Base-by-base conservation (phyloP, 2,329 filamentous ascomycete genomes). In the Curvularia lunata region DNA sequence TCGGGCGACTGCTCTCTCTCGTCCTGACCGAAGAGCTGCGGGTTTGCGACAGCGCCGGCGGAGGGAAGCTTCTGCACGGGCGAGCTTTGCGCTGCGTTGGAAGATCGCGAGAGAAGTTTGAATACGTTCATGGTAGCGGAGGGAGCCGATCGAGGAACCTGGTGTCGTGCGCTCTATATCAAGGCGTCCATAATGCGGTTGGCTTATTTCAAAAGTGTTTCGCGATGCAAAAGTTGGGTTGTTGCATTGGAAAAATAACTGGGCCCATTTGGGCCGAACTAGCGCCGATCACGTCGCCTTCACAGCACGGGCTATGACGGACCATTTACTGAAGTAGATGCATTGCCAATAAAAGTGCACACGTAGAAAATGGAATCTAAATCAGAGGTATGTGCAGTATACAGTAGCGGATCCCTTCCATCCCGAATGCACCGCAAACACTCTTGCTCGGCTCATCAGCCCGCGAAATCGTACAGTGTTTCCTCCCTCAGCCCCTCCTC, bases 81-180 rank as follows among this genome's bases (percentile, higher is more conserved):
- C 28, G 75, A 71, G 10, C 68, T 59, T 48, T 77, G 81, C 56
- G 79, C 71, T 13, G 81, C 78, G 68, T 90, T 91, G 3, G 86
- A 87, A 56, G 88, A 88, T 49, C 89, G 84, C 34, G 89, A 91
- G 58, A 92, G 80, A 30, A 92, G 79, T 69, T 88, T 91, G 70
- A 91, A 81, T 53, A 91, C 87, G 77, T 92, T 89, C 88, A 91
- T 91, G 54, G 48, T 37, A 34, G 34, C 41, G 27, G 37, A 3
- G 6, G 16, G 16, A 18, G 19, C 25, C 8, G 40, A 34, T 10
- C 6, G 30, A 40, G 18, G 12, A 16, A 27, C 21, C 9, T 48
- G 21, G 21, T 28, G 16, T 8, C 12, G 37, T 40, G 45, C 54
- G 23, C 16, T 47, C 56, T 30, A 41, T 2, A 32, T 32, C 34